Percentiles rank a stretch among this genome's conserved stretches.
phyloP scores from a whole-genome alignment of 805 yeast genomes.

The Tetrapisispora fleetii region DNA sequence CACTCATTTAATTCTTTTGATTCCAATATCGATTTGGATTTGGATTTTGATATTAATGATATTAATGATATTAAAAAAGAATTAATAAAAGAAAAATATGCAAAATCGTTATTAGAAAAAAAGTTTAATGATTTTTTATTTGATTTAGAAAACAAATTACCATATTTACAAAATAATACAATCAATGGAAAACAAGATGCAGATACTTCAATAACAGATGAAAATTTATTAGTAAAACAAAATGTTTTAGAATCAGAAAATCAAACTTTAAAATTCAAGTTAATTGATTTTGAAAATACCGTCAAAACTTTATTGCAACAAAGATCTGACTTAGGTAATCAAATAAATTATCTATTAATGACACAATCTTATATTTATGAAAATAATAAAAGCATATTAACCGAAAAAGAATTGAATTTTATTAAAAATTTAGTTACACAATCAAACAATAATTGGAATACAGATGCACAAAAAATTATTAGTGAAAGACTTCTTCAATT shows the following conservation, averaged over 20 bases:
- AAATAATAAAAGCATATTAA: constrained; percentile 40
- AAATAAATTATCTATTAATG: constrained; percentile 49
- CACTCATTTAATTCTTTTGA: not conserved
- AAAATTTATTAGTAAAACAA: not conserved
- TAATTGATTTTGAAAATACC: constrained; percentile 25
- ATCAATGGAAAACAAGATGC: not conserved
- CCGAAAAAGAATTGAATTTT: constrained; percentile 46
- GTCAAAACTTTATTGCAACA: constrained; percentile 39
- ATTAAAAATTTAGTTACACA: constrained; percentile 39
- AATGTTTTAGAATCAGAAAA: not conserved
- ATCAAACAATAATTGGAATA: constrained; percentile 10
- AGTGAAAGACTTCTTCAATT: constrained; percentile 66
- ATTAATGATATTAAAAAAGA: constrained; percentile 1
- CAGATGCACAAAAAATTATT: constrained; percentile 49
- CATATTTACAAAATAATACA: not conserved
- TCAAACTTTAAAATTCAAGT: not conserved
- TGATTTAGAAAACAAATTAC: not conserved
- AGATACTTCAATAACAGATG: not conserved
- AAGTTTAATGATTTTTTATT: not conserved
- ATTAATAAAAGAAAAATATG: constrained; percentile 1
- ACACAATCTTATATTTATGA: constrained; percentile 38
- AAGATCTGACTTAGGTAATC: constrained; percentile 65
- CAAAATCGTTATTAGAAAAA: not conserved
- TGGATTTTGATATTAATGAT: constrained; percentile 1
- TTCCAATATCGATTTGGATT: not conserved